Percentiles rank a stretch among this genome's conserved stretches.
Evolutionary conservation across 768 basidiomycete species (phyloP).

Genomic region (Termitomyces sp.): DNA sequence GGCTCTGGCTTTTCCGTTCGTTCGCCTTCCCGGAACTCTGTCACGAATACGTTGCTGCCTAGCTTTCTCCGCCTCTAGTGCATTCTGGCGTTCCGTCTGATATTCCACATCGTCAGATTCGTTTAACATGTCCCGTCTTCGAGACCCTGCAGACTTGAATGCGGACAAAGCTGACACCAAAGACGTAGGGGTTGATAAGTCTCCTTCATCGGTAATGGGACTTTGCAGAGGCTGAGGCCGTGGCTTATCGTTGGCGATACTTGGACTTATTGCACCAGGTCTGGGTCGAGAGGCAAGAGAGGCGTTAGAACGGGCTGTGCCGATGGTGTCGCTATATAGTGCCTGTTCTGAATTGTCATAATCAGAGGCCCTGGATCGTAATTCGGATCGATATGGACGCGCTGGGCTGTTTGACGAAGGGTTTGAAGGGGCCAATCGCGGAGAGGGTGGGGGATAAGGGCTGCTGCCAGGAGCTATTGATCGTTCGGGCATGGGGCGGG

Average conservation of each 20-base stretch:
- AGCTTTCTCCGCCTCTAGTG: constrained; percentile 57
- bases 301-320: constrained; percentile 34
- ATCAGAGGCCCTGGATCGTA: constrained; percentile 51
- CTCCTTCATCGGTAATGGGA: constrained; percentile 25
- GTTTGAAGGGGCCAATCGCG: constrained; percentile 30
- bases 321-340: constrained; percentile 44
- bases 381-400: constrained; percentile 64
- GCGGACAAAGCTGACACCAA: constrained; percentile 58
- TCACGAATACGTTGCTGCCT: constrained; percentile 68
- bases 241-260: constrained; percentile 15
- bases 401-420: constrained; percentile 46
- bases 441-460: constrained; percentile 28
- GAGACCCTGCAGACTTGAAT: constrained; percentile 61
- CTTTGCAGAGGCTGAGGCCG: constrained; percentile 28
- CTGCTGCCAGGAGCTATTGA: constrained; percentile 48
- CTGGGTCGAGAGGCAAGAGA: constrained; percentile 8
- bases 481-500: constrained; percentile 41
- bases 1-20: constrained; percentile 48
- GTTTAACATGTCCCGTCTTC: constrained; percentile 47
- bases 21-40: constrained; percentile 52
- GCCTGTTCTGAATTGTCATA: constrained; percentile 44
- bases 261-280: constrained; percentile 8
- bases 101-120: constrained; percentile 51
- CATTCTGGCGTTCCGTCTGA: constrained; percentile 51
- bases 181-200: constrained; percentile 37